Evolutionary conservation across 257 asterid genomes (phyloP), one percentile per base, ranked within the genome.

Genomic region (Pogostemon cablin): DNA sequence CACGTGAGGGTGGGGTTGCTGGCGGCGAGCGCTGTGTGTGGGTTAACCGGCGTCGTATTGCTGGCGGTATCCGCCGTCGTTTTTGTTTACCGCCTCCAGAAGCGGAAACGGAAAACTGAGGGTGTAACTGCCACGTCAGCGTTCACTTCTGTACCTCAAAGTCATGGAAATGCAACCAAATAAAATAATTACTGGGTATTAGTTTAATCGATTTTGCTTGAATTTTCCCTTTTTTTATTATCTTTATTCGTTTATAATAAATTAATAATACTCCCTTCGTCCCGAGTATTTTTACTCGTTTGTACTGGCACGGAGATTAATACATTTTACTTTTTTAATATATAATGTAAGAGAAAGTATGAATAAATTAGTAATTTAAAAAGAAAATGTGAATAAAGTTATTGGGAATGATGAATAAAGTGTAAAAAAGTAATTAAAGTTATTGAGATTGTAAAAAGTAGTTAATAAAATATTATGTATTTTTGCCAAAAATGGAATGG

Each of bases 1-100:
- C 89, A 70, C 77, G 82, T 82, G 87, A 77, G 83, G 84, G 42
- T 75, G 71, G 78, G 76, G 0, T n/a, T 88, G 69, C 46, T 90
- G 63, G 74, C 79, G 68, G 79, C 87, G 37, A 91, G 95, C 78
- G 84, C 83, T 71, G 87, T 78, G 37, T 91, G 97, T 47, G 96
- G 90, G 2, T 17, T 85, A 0, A 72, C 77, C 73, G 97, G 97
- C 82, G 82, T 85, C 80, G 76, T 81, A 10, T 70, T 91, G 86
- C 76, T 91, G 75, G 83, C 52, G 7, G 82, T 81, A 7, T 84
- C 96, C 15, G 95, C 83, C 43, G 64, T 77, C 20, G 75, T 88
- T 12, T 81, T 78, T 48, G 47, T 90, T 8, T 34, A 75, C 8
- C 85, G 96, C 70, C 70, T 75, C 44, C 78, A 74, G 17, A 83